These are phyloP conservation scores for Aspergillus pseudonomiae DNA, from an alignment of 2,329 filamentous ascomycete genomes.

Conservation along the genomic window DNA sequence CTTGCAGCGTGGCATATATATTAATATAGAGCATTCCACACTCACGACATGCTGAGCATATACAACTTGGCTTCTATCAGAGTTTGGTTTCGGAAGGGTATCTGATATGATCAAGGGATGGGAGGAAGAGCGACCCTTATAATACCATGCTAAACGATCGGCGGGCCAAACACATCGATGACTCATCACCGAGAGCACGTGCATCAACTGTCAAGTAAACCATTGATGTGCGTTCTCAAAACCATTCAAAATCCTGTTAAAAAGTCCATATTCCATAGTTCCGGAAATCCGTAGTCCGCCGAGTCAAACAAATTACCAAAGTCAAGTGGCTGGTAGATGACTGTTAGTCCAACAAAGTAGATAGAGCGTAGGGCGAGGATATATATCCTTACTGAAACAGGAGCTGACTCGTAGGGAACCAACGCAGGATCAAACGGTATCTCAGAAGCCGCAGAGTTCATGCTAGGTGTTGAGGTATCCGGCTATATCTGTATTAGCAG, in stretches of 20 bases:
- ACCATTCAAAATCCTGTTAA: constrained; percentile 17
- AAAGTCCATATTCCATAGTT: constrained; percentile 32
- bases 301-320: constrained; percentile 35
- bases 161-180: background rate
- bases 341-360: background rate
- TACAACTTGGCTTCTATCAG: background rate
- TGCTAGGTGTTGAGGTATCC: constrained; percentile 12
- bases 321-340: constrained; percentile 29
- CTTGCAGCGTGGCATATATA: background rate
- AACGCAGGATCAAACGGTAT: constrained; percentile 29
- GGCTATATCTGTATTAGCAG: constrained; percentile 21
- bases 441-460: constrained; percentile 20
- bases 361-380: background rate
- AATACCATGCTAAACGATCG: background rate
- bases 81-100: background rate
- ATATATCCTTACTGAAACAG: constrained; percentile 28
- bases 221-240: too few relatives aligned
- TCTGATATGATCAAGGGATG: background rate
- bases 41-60: background rate
- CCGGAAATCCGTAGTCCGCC: constrained; percentile 28
- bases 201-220: too few relatives aligned
- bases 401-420: constrained; percentile 23
- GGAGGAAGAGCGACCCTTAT: background rate
- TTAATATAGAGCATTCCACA: background rate
- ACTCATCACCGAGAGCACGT: background rate